Percentiles rank a stretch among this genome's conserved stretches.
phyloP scores from a whole-genome alignment of 1,284 basidiomycete genomes.

The Marasmius tenuissimus region DNA sequence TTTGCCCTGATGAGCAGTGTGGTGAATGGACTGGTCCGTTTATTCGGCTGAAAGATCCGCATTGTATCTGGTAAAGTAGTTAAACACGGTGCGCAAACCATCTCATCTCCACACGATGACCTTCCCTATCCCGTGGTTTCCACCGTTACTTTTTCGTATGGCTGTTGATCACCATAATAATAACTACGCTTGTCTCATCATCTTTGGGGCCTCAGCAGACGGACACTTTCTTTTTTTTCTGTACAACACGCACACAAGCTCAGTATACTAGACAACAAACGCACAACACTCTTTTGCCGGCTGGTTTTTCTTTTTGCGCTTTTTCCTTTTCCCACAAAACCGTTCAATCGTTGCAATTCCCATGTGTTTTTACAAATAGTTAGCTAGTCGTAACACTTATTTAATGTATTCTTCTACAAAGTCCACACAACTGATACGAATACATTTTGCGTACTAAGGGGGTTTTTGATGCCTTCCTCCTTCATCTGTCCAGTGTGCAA shows the following conservation, averaged over 20 bases:
- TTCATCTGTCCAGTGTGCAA: conserved; percentile 41
- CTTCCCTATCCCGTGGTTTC: neutral
- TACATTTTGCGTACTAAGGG: neutral
- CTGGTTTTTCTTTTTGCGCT: neutral
- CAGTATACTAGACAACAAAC: neutral
- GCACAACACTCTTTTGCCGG: neutral
- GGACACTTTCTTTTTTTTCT: conserved; percentile 4
- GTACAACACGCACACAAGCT: neutral
- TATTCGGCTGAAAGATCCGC: conserved; percentile 24
- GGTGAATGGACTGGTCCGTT: conserved; percentile 2
- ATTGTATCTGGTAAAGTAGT: conserved; percentile 48
- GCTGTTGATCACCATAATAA: conserved; percentile 16
- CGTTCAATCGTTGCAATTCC: conserved; percentile 22
- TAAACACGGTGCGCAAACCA: conserved; percentile 22
- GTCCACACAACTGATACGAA: neutral
- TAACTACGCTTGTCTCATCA: conserved; percentile 3
- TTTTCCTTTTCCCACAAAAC: conserved; percentile 5
- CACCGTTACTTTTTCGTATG: conserved; percentile 3
- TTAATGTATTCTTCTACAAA: conserved; percentile 10
- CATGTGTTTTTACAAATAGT: conserved; percentile 21
- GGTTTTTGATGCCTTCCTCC: neutral
- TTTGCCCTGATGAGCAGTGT: conserved; percentile 12
- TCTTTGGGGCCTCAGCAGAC: conserved; percentile 3
- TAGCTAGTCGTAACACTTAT: conserved; percentile 15
- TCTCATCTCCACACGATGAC: neutral